Conservation (phyloP, 176 grass and related monocot genomes). For the Aegilops speltoides region DNA sequence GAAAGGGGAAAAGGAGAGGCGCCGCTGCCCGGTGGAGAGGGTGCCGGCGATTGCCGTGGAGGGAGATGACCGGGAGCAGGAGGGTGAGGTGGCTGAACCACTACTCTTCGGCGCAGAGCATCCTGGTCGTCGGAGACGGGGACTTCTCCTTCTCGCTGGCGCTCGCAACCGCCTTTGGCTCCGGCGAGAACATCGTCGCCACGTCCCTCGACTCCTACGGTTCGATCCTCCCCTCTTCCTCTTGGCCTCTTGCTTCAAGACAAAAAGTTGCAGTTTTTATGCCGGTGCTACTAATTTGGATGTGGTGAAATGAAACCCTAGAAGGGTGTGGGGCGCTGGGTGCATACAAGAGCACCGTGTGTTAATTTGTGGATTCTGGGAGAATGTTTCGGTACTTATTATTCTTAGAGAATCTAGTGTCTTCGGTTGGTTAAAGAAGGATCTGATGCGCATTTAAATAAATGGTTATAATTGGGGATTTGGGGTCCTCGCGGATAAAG, state of each 20-base stretch:
- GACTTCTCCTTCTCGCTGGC: conserved; percentile 63
- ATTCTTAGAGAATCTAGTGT: background rate
- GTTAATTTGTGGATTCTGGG: background rate
- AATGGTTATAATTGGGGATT: no score
- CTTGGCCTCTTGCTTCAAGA: background rate
- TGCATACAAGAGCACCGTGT: background rate
- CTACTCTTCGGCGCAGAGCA: conserved; percentile 45
- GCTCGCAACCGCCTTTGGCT: conserved; percentile 55
- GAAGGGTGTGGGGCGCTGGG: no score
- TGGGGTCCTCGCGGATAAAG: no score
- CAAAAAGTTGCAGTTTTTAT: background rate
- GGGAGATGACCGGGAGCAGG: background rate
- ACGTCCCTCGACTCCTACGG: conserved; percentile 39
- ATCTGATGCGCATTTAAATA: background rate
- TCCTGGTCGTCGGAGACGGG: conserved; percentile 59
- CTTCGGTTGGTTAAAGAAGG: background rate
- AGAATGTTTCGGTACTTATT: no score
- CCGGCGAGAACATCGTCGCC: conserved; percentile 52
- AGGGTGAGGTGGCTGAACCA: conserved; percentile 38
- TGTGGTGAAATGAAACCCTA: no score
- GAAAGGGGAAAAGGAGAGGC: background rate
- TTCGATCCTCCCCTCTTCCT: background rate
- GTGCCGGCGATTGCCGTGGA: background rate
- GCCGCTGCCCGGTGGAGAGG: background rate
- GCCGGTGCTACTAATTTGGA: no score